Base-by-base conservation (phyloP, 495 filamentous ascomycete genomes). In the Lophium mytilinum region DNA sequence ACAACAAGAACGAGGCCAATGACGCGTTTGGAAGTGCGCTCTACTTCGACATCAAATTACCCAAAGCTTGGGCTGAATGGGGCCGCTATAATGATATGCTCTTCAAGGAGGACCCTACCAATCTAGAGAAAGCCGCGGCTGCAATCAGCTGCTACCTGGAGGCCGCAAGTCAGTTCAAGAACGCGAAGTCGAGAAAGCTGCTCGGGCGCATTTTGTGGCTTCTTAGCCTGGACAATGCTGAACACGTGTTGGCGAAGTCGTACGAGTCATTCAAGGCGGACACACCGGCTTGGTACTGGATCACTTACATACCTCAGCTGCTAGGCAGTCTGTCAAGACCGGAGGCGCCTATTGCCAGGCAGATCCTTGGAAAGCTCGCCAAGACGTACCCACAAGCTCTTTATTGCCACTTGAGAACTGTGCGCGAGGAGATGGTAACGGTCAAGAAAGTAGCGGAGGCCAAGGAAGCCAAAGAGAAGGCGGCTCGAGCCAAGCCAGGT, bases 1-100 rank as follows among this genome's bases (percentile, higher is more conserved):
- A 83, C 45, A 84, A 94, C 58, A 87, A 89, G 64, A 83, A 86
- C 12, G 94, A 97, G 53, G 90, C 93, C 6, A 89, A 96, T 63
- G 86, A 87, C 54, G 93, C 94, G 4, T 99, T 93, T 68, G 92
- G 94, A 40, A 88, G 88, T 40, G 94, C 94, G 1, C 74, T 99
- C 19, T 96, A 89, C 71, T 95, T 92, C 60, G 94, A 99, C 63
- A 85, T 99, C 63, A 87, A 88, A 59, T 81, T 95, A 34, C 86
- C 93, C 0, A 99, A 99, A 71, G 94, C 94, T 5, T 99, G 94
- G 94, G 92, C 93, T 55, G 94, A 97, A 72, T 99, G 94, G 94
- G 94, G 92, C 45, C 89, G 92, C 64, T 99, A 95, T 75, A 96
- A 93, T 68, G 94, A 99, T 68, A 82, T 86, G 51, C 84, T 90